Conservation (phyloP, 2,329 filamentous ascomycete species). For the Hirsutella minnesotensis region DNA sequence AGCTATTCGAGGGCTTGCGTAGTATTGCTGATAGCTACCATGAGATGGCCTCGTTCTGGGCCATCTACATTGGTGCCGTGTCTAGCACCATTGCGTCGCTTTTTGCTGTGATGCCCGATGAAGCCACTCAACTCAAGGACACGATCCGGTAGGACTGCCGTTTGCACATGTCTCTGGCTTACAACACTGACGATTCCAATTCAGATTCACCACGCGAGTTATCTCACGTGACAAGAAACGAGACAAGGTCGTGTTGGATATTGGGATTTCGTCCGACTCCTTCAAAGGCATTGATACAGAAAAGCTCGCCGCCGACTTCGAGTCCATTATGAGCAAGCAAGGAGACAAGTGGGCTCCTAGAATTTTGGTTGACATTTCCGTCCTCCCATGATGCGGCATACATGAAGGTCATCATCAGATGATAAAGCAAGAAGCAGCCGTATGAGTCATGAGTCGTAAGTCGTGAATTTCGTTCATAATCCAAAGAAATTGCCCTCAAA, state of each 20-base stretch:
- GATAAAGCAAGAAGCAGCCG: neutral
- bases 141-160: slow-evolving; percentile 26
- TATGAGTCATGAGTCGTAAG: neutral
- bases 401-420: neutral
- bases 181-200: slow-evolving; percentile 1
- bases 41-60: slow-evolving; percentile 35
- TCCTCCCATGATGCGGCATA: slow-evolving; percentile 9
- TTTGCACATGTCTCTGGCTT: neutral
- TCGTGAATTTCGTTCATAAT: neutral
- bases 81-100: slow-evolving; percentile 30
- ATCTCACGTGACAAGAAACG: slow-evolving; percentile 17
- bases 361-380: slow-evolving; percentile 17
- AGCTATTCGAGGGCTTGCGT: slow-evolving; percentile 29
- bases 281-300: slow-evolving; percentile 19
- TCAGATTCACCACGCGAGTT: slow-evolving; percentile 4
- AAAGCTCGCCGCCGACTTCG: slow-evolving; percentile 20
- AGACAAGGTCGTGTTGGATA: slow-evolving; percentile 22
- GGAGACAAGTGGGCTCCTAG: slow-evolving; percentile 18
- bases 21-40: slow-evolving; percentile 25
- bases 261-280: slow-evolving; percentile 19
- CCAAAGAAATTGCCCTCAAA: neutral
- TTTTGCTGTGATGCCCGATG: slow-evolving; percentile 27
- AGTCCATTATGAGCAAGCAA: slow-evolving; percentile 20
- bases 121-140: slow-evolving; percentile 19
- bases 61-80: slow-evolving; percentile 38